Conservation (phyloP, 805 yeast species). For the Jamesozyma piceae region DNA sequence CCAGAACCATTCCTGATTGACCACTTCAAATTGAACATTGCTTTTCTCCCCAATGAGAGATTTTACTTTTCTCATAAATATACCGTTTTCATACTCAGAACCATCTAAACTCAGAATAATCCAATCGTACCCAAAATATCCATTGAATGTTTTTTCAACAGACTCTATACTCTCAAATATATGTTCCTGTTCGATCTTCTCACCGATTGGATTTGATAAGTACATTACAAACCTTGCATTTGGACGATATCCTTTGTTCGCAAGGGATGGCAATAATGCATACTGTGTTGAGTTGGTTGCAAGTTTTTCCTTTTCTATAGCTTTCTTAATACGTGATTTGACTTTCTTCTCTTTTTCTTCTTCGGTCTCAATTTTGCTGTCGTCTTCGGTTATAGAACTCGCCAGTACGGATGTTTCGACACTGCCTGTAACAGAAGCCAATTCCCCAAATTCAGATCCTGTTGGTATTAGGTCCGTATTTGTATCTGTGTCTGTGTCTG, state of each 20-base stretch:
- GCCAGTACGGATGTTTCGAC: neutral
- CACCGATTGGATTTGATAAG: conserved; percentile 38
- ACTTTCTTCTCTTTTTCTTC: neutral
- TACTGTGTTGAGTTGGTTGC: conserved; percentile 2
- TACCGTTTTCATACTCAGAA: conserved; percentile 52
- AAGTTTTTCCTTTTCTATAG: neutral
- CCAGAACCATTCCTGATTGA: conserved; percentile 36
- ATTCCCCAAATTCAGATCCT: no score
- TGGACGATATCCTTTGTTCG: conserved; percentile 14
- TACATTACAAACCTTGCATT: conserved; percentile 31
- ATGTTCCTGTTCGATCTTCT: conserved; percentile 51
- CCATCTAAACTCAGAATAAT: conserved; percentile 66
- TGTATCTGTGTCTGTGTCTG: no score
- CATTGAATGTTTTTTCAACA: conserved; percentile 74
- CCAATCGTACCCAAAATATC: conserved; percentile 76
- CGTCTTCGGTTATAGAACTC: neutral
- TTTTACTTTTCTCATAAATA: conserved; percentile 49
- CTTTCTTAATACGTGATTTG: neutral
- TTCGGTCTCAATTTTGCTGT: neutral
- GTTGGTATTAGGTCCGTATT: no score
- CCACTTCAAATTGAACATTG: conserved; percentile 25
- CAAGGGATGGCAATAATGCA: conserved; percentile 3
- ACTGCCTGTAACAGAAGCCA: no score
- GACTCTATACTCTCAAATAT: conserved; percentile 53
- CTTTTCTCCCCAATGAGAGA: conserved; percentile 37